Evolutionary conservation across 257 asterid species (phyloP).

Genomic region (Nemophila menziesii): DNA sequence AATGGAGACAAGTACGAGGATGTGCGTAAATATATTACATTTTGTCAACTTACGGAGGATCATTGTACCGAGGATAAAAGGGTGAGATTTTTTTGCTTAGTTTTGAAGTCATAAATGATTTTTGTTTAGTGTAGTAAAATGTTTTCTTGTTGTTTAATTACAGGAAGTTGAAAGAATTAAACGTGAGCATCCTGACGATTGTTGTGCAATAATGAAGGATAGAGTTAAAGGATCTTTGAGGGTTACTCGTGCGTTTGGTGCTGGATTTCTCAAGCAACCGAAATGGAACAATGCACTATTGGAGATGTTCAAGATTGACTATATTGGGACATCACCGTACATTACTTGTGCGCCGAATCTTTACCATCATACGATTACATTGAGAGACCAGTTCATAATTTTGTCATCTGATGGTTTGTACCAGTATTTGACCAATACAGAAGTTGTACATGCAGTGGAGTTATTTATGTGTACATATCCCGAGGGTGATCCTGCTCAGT

Average conservation of each 20-base stretch:
- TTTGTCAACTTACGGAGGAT: conserved; percentile 77
- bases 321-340: conserved; percentile 64
- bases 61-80: conserved; percentile 68
- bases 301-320: conserved; percentile 77
- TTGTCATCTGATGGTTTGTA: conserved; percentile 92
- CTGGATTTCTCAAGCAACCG: conserved; percentile 91
- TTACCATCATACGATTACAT: conserved; percentile 58
- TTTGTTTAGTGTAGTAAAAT: not conserved
- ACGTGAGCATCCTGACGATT: conserved; percentile 63
- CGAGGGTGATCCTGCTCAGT: conserved; percentile 98
- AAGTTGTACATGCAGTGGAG: conserved; percentile 79
- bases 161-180: conserved; percentile 73
- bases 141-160: not conserved
- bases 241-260: conserved; percentile 96
- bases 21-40: conserved; percentile 29
- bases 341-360: conserved; percentile 64
- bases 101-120: not conserved
- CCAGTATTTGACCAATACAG: conserved; percentile 85
- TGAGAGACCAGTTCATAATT: conserved; percentile 67
- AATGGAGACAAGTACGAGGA: conserved; percentile 52
- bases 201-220: conserved; percentile 48
- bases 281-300: conserved; percentile 86
- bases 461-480: conserved; percentile 66
- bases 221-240: conserved; percentile 84
- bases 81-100: conserved; percentile 23